Evolutionary conservation across 2,329 filamentous ascomycete genomes (phyloP).

Genomic region (Colletotrichum musae): DNA sequence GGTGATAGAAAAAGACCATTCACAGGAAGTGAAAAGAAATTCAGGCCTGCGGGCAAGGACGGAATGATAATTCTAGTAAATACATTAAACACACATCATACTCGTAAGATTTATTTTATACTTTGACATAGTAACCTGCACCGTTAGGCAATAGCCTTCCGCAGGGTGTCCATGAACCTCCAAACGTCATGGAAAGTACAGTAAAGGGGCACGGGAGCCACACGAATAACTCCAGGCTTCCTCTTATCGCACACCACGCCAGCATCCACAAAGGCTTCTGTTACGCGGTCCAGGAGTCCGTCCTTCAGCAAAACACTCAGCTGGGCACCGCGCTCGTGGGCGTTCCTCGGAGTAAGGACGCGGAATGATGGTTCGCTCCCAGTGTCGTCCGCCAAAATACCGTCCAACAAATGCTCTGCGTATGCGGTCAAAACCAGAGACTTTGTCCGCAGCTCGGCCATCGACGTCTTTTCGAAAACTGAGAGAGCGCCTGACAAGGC

Average conservation of each 20-base stretch:
- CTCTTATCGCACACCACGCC: conserved; percentile 87
- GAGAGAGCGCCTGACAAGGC: conserved; percentile 81
- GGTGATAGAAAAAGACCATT: too few species aligned
- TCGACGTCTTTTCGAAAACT: conserved; percentile 80
- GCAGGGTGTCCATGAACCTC: conserved; percentile 61
- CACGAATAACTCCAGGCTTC: conserved; percentile 86
- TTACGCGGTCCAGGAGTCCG: conserved; percentile 79
- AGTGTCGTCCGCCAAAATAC: conserved; percentile 54
- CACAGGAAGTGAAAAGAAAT: too few species aligned
- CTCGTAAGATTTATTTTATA: too few species aligned
- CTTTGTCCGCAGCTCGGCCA: conserved; percentile 78
- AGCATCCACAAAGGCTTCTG: conserved; percentile 73
- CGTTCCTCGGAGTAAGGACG: conserved; percentile 79
- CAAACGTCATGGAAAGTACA: conserved; percentile 83
- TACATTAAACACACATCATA: too few species aligned
- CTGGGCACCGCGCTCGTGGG: conserved; percentile 81
- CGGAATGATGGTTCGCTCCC: conserved; percentile 61
- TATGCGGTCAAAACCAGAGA: conserved; percentile 83
- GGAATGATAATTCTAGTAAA: too few species aligned
- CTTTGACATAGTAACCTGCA: background rate
- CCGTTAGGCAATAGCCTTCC: conserved; percentile 43
- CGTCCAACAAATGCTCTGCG: conserved; percentile 76
- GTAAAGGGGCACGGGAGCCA: conserved; percentile 88
- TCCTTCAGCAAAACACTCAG: conserved; percentile 79
- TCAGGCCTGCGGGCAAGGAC: too few species aligned